These are phyloP conservation scores for Luzula sylvatica DNA, from an alignment of 176 grass and related monocot species.

Conservation along the genomic window DNA sequence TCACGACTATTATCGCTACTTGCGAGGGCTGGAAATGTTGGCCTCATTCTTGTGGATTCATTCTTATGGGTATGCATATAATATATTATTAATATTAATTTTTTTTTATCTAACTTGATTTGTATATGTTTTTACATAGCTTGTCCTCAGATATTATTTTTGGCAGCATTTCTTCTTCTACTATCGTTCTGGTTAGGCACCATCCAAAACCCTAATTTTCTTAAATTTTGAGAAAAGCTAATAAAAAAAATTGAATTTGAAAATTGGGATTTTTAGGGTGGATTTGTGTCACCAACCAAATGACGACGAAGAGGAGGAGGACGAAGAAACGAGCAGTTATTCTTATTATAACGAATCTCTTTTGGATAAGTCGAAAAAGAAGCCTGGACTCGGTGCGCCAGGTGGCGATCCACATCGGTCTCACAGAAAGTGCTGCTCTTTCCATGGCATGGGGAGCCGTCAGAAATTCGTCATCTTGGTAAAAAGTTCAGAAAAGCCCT, in stretches of 20 bases:
- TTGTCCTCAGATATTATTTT: slow-evolving; percentile 84
- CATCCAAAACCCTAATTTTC: slow-evolving; percentile 1
- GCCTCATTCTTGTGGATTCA: slow-evolving; percentile 85
- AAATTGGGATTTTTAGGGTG: slow-evolving; percentile 93
- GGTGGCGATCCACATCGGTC: slow-evolving; percentile 27
- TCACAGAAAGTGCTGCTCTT: slow-evolving; percentile 47
- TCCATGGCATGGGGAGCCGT: slow-evolving; percentile 59
- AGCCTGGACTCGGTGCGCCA: slow-evolving; percentile 24
- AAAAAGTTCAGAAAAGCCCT: too few species aligned
- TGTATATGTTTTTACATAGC: slow-evolving; percentile 44
- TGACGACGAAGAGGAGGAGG: slow-evolving; percentile 95
- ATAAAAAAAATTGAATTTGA: too few species aligned
- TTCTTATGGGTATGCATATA: slow-evolving; percentile 91
- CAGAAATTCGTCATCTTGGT: slow-evolving; percentile 98
- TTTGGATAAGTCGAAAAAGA: slow-evolving; percentile 61
- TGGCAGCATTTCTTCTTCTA: slow-evolving; percentile 74
- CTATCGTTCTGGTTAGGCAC: slow-evolving; percentile 76
- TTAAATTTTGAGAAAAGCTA: slow-evolving; percentile 25
- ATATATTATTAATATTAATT: slow-evolving; percentile 21
- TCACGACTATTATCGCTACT: slow-evolving; percentile 58
- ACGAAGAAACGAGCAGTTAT: slow-evolving; percentile 39
- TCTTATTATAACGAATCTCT: slow-evolving; percentile 69
- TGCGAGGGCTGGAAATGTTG: slow-evolving; percentile 87
- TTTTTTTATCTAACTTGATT: slow-evolving; percentile 15
- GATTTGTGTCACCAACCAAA: slow-evolving; percentile 95